Evolutionary conservation across 257 asterid species (phyloP).

Genomic region (Lycium barbarum): DNA sequence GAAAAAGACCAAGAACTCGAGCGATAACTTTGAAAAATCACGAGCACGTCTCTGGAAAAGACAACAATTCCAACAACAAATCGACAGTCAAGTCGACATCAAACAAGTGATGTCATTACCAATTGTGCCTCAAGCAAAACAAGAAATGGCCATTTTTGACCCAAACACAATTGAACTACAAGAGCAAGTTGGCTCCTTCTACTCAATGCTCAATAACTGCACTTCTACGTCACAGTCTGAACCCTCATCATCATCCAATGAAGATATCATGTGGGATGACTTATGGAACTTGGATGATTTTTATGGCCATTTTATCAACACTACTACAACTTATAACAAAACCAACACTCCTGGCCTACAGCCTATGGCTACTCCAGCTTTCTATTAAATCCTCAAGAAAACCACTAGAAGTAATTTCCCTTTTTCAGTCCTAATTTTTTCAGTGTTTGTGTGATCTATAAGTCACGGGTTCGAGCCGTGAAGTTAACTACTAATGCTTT

Average conservation of each 20-base stretch:
- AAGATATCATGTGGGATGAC: slow-evolving; percentile 65
- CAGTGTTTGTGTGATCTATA: neutral
- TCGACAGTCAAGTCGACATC: slow-evolving; percentile 48
- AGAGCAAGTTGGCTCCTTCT: slow-evolving; percentile 38
- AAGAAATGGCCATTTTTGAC: slow-evolving; percentile 38
- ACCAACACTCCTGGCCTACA: slow-evolving; percentile 28
- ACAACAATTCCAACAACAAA: slow-evolving; percentile 68
- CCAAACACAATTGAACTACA: slow-evolving; percentile 33
- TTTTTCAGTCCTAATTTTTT: neutral
- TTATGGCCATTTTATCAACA: slow-evolving; percentile 43
- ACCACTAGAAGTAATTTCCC: neutral
- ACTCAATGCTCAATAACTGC: slow-evolving; percentile 49
- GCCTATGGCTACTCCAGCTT: slow-evolving; percentile 36
- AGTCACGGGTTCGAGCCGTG: neutral
- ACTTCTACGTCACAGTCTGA: slow-evolving; percentile 39
- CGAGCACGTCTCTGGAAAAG: slow-evolving; percentile 54
- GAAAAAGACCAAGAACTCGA: slow-evolving; percentile 52
- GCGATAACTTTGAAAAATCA: slow-evolving; percentile 47
- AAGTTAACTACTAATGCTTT: neutral
- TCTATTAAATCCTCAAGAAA: slow-evolving; percentile 38
- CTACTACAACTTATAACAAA: slow-evolving; percentile 34
- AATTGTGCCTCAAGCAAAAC: slow-evolving; percentile 44
- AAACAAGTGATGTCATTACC: slow-evolving; percentile 47
- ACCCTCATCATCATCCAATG: slow-evolving; percentile 39
- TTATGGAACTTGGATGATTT: slow-evolving; percentile 76